Evolutionary conservation across 208 protist genomes (phyloP).

Genomic region (Acanthamoeba healyi): DNA sequence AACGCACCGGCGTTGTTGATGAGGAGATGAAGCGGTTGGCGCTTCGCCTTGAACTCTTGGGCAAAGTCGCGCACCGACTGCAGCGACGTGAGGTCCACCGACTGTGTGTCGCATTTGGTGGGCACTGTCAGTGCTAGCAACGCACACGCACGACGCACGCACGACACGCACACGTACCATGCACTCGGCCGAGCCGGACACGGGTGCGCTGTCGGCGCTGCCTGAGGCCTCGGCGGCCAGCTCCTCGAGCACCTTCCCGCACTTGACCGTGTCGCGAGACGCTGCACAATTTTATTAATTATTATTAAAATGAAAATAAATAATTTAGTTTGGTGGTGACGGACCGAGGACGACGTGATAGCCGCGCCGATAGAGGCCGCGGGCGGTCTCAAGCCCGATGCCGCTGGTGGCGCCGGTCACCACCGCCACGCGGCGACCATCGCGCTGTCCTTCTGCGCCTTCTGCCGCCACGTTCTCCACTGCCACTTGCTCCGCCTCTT

Average conservation of each 20-base stretch:
- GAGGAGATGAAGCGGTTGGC: neutral
- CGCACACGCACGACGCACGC: neutral
- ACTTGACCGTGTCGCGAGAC: neutral
- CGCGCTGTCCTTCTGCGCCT: neutral
- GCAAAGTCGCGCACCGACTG: constrained; percentile 29
- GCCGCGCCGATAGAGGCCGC: neutral
- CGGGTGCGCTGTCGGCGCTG: no score
- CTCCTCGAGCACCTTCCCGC: neutral
- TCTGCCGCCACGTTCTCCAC: neutral
- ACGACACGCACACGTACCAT: neutral
- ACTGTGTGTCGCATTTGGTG: neutral
- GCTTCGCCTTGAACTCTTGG: neutral
- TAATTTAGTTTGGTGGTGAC: neutral
- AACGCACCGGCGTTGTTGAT: constrained; percentile 14
- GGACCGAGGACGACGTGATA: constrained; percentile 23
- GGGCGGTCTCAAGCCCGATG: constrained; percentile 38
- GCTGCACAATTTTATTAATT: neutral
- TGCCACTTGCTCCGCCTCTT: no score
- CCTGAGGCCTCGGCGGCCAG: neutral
- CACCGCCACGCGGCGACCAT: neutral
- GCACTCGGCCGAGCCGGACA: no score
- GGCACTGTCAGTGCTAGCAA: no score
- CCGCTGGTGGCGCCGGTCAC: constrained; percentile 34
- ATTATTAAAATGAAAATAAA: neutral
- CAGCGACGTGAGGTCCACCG: constrained; percentile 32